Evolutionary conservation across 1,139 yeast species (phyloP).

Genomic region (Ogataea hybrid): DNA sequence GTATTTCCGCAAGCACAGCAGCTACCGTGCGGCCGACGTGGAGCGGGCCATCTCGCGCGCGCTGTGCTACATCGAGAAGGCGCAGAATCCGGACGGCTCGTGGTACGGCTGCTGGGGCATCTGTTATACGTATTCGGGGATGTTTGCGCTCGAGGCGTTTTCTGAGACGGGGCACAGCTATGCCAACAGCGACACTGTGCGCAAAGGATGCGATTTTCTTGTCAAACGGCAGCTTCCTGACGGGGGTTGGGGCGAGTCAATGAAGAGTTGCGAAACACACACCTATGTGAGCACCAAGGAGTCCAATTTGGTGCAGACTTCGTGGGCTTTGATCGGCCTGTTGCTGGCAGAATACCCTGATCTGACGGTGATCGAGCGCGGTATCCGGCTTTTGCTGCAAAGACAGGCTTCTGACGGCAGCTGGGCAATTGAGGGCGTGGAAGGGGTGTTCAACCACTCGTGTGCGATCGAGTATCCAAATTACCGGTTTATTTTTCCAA

Average conservation of each 20-base stretch:
- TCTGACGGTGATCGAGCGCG: slow-evolving; percentile 56
- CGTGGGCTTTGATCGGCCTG: slow-evolving; percentile 89
- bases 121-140: slow-evolving; percentile 92
- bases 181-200: slow-evolving; percentile 57
- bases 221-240: slow-evolving; percentile 73
- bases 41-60: slow-evolving; percentile 70
- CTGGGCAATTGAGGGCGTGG: slow-evolving; percentile 82
- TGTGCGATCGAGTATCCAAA: slow-evolving; percentile 95
- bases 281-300: slow-evolving; percentile 61
- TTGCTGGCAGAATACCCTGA: slow-evolving; percentile 81
- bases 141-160: slow-evolving; percentile 97
- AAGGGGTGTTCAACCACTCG: slow-evolving; percentile 95
- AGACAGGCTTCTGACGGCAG: slow-evolving; percentile 79
- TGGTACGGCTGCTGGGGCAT: slow-evolving; percentile 99
- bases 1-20: slow-evolving; percentile 64
- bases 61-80: slow-evolving; percentile 61
- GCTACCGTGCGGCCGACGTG: slow-evolving; percentile 67
- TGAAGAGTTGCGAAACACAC: slow-evolving; percentile 81
- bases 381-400: slow-evolving; percentile 59
- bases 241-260: slow-evolving; percentile 97
- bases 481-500: slow-evolving; percentile 84
- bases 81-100: slow-evolving; percentile 80
- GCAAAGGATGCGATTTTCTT: slow-evolving; percentile 81
- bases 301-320: slow-evolving; percentile 83
- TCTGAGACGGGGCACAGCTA: slow-evolving; percentile 66